A percentile compares a stretch with the other conserved stretches of the same genome.
Conservation (phyloP, 257 asterid genomes). For the Solanum phureja region DNA sequence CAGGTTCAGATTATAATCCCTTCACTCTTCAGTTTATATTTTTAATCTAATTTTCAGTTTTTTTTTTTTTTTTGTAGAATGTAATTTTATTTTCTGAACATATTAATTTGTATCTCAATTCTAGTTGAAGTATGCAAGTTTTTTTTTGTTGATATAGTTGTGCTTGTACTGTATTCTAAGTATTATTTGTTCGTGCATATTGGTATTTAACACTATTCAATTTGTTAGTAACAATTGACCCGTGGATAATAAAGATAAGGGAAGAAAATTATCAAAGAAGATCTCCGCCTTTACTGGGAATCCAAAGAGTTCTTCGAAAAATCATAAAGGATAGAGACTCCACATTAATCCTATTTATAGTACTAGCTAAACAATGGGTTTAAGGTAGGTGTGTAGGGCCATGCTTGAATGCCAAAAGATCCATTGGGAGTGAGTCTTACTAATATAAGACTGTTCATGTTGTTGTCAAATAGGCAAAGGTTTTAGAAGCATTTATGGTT, state of each 20-base stretch:
- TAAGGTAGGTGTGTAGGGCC: background rate
- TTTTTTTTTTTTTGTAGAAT: background rate
- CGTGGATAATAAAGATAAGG: background rate
- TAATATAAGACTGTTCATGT: background rate
- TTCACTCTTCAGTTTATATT: background rate
- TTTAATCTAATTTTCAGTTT: background rate
- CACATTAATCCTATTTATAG: background rate
- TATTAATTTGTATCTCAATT: background rate
- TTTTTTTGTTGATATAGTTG: background rate
- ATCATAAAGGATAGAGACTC: background rate
- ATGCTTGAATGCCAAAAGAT: background rate
- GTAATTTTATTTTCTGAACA: background rate
- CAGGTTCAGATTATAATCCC: conserved; percentile 29
- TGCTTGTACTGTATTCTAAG: background rate
- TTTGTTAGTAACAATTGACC: background rate
- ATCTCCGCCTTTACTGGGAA: background rate
- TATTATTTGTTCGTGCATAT: background rate
- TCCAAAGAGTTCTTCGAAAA: background rate
- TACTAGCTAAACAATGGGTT: background rate
- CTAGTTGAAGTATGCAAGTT: background rate
- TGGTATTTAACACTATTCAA: background rate
- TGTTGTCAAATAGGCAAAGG: background rate
- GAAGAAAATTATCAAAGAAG: background rate
- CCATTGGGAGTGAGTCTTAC: background rate
- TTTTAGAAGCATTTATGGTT: background rate